Conservation (phyloP, 176 grass and related monocot genomes). For the Aegilops sharonensis region DNA sequence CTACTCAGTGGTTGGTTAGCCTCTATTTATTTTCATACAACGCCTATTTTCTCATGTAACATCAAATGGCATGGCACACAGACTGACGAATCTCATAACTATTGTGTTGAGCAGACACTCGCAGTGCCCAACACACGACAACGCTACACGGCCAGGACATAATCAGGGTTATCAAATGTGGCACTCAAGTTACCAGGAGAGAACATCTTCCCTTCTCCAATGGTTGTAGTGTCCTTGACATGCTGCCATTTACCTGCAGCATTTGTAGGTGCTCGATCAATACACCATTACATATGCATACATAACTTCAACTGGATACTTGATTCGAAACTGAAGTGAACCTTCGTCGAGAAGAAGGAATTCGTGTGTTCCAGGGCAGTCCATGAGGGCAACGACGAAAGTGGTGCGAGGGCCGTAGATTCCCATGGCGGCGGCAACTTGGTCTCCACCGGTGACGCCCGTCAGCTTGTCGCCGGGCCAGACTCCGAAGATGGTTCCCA, state of each 20-base stretch:
- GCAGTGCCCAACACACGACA: too few relatives aligned
- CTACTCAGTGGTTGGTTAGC: too few relatives aligned
- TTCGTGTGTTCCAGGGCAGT: constrained; percentile 86
- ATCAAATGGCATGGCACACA: too few relatives aligned
- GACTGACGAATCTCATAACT: too few relatives aligned
- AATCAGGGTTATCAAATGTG: constrained; percentile 88
- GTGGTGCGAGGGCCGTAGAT: constrained; percentile 96
- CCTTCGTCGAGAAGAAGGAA: constrained; percentile 95
- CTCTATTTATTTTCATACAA: too few relatives aligned
- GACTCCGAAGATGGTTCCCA: constrained; percentile 94
- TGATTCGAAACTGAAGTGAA: not conserved
- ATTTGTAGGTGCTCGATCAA: not conserved
- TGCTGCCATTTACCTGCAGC: constrained; percentile 95
- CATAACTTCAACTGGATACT: not conserved
- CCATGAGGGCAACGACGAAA: constrained; percentile 87
- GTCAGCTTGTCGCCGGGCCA: constrained; percentile 98
- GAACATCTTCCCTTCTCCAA: constrained; percentile 96
- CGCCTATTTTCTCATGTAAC: too few relatives aligned
- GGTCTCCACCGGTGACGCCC: constrained; percentile 70
- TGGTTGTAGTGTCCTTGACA: constrained; percentile 88
- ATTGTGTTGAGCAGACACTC: too few relatives aligned
- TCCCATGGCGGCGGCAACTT: constrained; percentile 90
- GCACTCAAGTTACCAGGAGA: constrained; percentile 94
- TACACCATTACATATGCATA: too few relatives aligned
- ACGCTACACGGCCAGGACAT: not conserved